These are phyloP conservation scores for Rhizopogon rudus DNA, from an alignment of 768 basidiomycete species.

Conservation along the genomic window DNA sequence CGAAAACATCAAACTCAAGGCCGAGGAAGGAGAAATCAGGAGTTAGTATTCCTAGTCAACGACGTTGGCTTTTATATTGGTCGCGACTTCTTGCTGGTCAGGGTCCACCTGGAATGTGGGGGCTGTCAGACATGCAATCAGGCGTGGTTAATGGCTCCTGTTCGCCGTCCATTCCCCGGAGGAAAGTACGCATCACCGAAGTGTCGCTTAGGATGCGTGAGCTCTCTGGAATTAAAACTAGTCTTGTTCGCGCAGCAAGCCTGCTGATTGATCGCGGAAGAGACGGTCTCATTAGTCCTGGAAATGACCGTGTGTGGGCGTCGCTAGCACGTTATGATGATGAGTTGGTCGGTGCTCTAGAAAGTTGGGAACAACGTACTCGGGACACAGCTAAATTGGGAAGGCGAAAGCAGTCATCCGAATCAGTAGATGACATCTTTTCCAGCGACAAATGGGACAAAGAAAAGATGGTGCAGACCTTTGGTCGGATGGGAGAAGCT, in stretches of 20 bases:
- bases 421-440: slow-evolving; percentile 39
- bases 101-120: slow-evolving; percentile 49
- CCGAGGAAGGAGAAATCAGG: slow-evolving; percentile 42
- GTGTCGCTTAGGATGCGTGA: slow-evolving; percentile 60
- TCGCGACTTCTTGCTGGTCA: slow-evolving; percentile 54
- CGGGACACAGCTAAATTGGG: slow-evolving; percentile 36
- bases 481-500: slow-evolving; percentile 54
- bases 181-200: slow-evolving; percentile 52
- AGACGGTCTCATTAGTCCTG: slow-evolving; percentile 22
- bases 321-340: slow-evolving; percentile 83
- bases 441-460: slow-evolving; percentile 60
- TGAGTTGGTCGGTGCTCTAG: slow-evolving; percentile 54
- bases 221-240: slow-evolving; percentile 42
- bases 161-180: slow-evolving; percentile 8
- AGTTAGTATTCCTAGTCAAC: slow-evolving; percentile 78
- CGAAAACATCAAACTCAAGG: neutral
- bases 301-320: slow-evolving; percentile 52
- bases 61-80: slow-evolving; percentile 79
- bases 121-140: slow-evolving; percentile 11
- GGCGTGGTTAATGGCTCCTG: neutral
- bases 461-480: slow-evolving; percentile 73
- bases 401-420: slow-evolving; percentile 28
- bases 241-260: slow-evolving; percentile 54
- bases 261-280: slow-evolving; percentile 42
- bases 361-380: slow-evolving; percentile 56